Conservation (phyloP, 2,329 filamentous ascomycete species). For the Epichloe brachyelytri region DNA sequence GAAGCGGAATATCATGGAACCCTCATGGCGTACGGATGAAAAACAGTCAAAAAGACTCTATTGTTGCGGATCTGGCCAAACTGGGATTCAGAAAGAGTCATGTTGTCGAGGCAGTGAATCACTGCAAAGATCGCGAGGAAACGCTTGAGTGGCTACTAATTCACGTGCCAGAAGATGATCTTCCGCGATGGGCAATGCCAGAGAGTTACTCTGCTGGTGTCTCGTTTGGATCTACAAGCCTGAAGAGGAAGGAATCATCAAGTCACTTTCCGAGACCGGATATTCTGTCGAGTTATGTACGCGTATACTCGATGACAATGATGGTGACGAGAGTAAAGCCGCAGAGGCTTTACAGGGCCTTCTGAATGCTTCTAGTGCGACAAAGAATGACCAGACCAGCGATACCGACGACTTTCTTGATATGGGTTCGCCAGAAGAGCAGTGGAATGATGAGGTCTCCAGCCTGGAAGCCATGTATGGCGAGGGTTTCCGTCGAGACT, state of each 20-base stretch:
- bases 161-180: constrained; percentile 90
- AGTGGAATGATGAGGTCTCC: constrained; percentile 76
- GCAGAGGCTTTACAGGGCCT: constrained; percentile 64
- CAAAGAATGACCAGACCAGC: constrained; percentile 4
- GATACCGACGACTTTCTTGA: constrained; percentile 31
- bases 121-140: constrained; percentile 87
- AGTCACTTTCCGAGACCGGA: constrained; percentile 67
- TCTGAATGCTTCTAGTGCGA: constrained; percentile 15
- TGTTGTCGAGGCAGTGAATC: constrained; percentile 70
- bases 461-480: constrained; percentile 80
- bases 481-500: constrained; percentile 51
- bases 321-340: constrained; percentile 61
- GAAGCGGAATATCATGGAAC: constrained; percentile 77
- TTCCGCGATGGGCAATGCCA: constrained; percentile 85
- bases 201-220: constrained; percentile 87
- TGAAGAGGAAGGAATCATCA: constrained; percentile 74
- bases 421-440: constrained; percentile 41
- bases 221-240: constrained; percentile 67
- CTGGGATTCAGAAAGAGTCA: constrained; percentile 85
- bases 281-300: constrained; percentile 78
- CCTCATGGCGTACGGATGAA: constrained; percentile 58
- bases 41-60: constrained; percentile 37
- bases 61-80: constrained; percentile 61
- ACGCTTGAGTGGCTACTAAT: constrained; percentile 92
- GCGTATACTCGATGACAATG: constrained; percentile 57